Conservation (phyloP, 768 basidiomycete species). For the Suillus fuscotomentosus region DNA sequence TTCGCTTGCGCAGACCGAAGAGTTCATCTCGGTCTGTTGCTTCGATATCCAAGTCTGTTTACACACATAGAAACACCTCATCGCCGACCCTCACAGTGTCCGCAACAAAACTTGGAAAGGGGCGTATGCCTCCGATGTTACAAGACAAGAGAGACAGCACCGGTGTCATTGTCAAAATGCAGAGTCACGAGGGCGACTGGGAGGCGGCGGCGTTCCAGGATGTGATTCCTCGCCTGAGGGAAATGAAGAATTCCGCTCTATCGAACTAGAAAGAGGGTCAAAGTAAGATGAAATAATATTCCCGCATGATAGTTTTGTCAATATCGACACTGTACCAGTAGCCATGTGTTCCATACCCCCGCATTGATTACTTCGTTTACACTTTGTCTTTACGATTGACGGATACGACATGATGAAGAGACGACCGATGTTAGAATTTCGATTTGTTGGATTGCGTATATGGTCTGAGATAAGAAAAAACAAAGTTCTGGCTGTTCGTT, state of each 20-base stretch:
- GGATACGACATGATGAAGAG: background rate
- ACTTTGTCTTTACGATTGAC: background rate
- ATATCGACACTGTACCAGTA: background rate
- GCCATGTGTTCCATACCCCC: background rate
- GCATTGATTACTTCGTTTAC: background rate
- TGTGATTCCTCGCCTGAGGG: slow-evolving; percentile 29
- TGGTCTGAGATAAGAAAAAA: background rate
- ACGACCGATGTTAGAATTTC: background rate
- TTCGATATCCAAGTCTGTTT: background rate
- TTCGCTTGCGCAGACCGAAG: slow-evolving; percentile 7
- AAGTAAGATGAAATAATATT: background rate
- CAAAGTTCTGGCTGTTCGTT: background rate
- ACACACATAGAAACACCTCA: background rate
- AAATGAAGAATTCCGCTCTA: slow-evolving; percentile 14
- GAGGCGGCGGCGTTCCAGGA: slow-evolving; percentile 24
- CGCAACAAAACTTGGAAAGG: background rate
- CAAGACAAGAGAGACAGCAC: background rate
- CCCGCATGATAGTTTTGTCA: background rate
- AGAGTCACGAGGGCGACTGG: slow-evolving; percentile 15
- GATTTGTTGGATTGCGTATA: background rate
- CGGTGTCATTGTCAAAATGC: slow-evolving; percentile 15
- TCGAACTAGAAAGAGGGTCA: background rate
- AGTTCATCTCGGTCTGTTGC: background rate
- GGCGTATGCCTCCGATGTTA: background rate
- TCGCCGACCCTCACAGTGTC: slow-evolving; percentile 6